Evolutionary conservation across 495 filamentous ascomycete genomes (phyloP).

Genomic region (Neurospora sp.): DNA sequence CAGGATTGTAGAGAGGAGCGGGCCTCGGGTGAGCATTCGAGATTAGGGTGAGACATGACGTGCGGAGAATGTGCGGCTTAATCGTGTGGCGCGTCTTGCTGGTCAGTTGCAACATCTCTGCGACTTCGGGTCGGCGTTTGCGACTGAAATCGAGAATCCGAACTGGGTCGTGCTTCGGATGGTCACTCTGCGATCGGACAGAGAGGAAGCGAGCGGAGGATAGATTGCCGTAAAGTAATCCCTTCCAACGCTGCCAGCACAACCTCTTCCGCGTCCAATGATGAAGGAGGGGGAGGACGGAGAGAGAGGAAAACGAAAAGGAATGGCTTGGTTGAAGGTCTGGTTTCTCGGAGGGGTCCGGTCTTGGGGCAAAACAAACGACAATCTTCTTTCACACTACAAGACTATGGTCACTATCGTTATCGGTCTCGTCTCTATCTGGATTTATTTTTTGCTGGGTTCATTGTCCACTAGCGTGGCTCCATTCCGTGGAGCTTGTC

Average conservation of each 20-base stretch:
- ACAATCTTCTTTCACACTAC: background rate
- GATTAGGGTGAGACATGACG: constrained; percentile 12
- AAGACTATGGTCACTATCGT: background rate
- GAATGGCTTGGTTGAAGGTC: background rate
- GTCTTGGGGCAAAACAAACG: background rate
- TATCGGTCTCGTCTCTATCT: background rate
- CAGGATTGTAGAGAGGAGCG: constrained; percentile 1
- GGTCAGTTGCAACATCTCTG: constrained; percentile 11
- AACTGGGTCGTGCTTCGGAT: background rate
- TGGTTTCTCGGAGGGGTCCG: background rate
- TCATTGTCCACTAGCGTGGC: background rate
- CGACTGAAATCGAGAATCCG: background rate
- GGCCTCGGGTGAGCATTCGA: background rate
- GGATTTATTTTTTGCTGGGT: background rate
- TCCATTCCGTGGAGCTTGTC: background rate
- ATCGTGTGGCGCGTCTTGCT: constrained; percentile 2
- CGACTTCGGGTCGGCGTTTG: background rate
- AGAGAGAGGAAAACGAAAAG: background rate
- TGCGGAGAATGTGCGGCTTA: constrained; percentile 11
- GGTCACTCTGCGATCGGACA: background rate
- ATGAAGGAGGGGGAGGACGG: background rate
- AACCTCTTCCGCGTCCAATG: background rate
- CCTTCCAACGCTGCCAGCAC: background rate
- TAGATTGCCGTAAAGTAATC: background rate
- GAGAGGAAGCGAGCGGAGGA: background rate